phyloP scores from a whole-genome alignment of 306 rosid species.

The Acacia melanoxylon region DNA sequence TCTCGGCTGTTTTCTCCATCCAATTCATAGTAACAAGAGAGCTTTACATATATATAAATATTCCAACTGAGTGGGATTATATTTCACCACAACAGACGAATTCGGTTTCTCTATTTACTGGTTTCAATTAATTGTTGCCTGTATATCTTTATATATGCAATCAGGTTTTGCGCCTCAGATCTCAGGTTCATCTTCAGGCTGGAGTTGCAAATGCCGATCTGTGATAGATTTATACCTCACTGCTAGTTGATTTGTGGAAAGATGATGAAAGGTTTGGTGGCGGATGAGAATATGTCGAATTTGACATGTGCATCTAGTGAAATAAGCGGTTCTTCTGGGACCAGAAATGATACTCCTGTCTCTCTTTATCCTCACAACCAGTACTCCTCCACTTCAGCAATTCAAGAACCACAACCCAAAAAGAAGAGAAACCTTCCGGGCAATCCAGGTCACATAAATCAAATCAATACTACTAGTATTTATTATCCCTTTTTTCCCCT shows the following conservation, averaged over 20 bases:
- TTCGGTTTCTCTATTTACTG: slow-evolving; percentile 14
- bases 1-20: not conserved
- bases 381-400: slow-evolving; percentile 52
- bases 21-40: slow-evolving; percentile 8
- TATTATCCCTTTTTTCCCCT: not conserved
- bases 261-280: slow-evolving; percentile 51
- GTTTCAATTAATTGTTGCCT: not conserved
- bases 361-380: slow-evolving; percentile 40
- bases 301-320: slow-evolving; percentile 75
- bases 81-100: not conserved
- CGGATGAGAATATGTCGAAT: slow-evolving; percentile 70
- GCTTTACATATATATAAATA: not conserved
- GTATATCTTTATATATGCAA: not conserved
- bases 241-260: not conserved
- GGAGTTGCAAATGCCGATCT: slow-evolving; percentile 23
- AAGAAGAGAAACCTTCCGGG: slow-evolving; percentile 85
- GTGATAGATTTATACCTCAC: not conserved
- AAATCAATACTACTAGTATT: not conserved
- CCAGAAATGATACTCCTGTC: slow-evolving; percentile 41
- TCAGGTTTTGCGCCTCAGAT: slow-evolving; percentile 46
- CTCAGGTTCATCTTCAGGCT: slow-evolving; percentile 32
- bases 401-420: slow-evolving; percentile 55
- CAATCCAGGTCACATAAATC: slow-evolving; percentile 64
- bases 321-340: slow-evolving; percentile 65
- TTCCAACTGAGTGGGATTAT: slow-evolving; percentile 6